These are phyloP conservation scores for Sicyos edulis DNA, from an alignment of 306 rosid genomes.

Conservation along the genomic window DNA sequence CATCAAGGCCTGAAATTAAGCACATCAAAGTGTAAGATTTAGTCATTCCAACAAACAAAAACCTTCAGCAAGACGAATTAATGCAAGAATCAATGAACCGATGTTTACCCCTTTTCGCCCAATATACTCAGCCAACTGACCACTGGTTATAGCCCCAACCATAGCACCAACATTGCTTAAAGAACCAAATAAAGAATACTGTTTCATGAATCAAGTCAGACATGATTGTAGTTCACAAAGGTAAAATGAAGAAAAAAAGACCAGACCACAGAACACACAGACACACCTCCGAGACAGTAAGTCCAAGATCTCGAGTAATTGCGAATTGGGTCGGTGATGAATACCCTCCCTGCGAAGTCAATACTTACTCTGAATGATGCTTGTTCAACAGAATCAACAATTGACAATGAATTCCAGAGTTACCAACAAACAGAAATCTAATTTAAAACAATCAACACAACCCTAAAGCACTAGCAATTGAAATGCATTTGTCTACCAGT, in stretches of 20 bases:
- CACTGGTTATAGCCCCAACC: conserved; percentile 97
- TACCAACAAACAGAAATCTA: not conserved
- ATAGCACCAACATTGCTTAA: conserved; percentile 49
- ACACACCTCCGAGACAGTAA: conserved; percentile 71
- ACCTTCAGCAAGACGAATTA: not conserved
- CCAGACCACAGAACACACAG: not conserved
- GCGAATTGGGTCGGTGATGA: conserved; percentile 95
- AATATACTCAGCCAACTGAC: conserved; percentile 83
- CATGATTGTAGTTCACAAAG: not conserved
- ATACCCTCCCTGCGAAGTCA: conserved; percentile 58
- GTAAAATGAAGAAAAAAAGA: conserved; percentile 2
- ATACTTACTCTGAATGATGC: conserved; percentile 5
- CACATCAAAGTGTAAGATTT: conserved; percentile 26
- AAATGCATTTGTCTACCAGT: not conserved
- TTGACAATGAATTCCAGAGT: not conserved
- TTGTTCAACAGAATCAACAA: not conserved
- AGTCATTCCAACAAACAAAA: conserved; percentile 17
- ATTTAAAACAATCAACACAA: not conserved
- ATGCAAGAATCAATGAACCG: conserved; percentile 6
- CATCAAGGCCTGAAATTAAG: conserved; percentile 68
- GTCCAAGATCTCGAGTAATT: conserved; percentile 67
- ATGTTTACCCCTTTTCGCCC: conserved; percentile 88
- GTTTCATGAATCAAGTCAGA: conserved; percentile 30
- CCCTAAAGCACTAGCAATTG: not conserved
- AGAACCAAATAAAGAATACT: too few relatives aligned